Evolutionary conservation across 148 eudicot species (phyloP).

Genomic region (Hydrangea macrophylla): DNA sequence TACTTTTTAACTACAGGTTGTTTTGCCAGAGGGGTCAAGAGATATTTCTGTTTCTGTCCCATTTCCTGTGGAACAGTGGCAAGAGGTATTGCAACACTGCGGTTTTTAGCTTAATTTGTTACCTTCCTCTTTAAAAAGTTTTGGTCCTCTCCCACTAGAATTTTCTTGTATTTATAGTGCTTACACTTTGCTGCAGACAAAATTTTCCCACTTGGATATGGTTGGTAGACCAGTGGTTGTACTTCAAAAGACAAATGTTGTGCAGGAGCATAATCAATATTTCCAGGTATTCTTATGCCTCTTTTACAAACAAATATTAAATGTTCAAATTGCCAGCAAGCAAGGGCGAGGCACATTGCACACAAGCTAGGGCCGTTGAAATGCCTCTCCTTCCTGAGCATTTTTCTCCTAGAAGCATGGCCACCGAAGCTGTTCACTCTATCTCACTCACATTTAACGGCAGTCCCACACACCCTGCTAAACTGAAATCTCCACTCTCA

Average conservation of each 20-base stretch:
- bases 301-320: neutral
- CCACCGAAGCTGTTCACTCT: too few relatives aligned
- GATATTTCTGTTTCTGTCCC: constrained; percentile 79
- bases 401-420: too few relatives aligned
- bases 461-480: too few relatives aligned
- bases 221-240: constrained; percentile 90
- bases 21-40: constrained; percentile 91
- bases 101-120: neutral
- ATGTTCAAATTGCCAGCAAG: neutral
- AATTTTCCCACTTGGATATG: constrained; percentile 80
- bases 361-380: too few relatives aligned
- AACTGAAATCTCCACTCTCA: too few relatives aligned
- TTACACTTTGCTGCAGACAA: constrained; percentile 47
- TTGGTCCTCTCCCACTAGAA: neutral
- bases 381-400: too few relatives aligned
- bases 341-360: too few relatives aligned
- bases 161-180: constrained; percentile 5
- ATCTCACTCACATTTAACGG: too few relatives aligned
- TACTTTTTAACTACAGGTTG: constrained; percentile 54
- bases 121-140: neutral
- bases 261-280: constrained; percentile 79
- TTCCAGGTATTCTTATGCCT: constrained; percentile 56
- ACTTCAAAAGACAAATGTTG: constrained; percentile 64
- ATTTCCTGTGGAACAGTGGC: constrained; percentile 62
- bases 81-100: constrained; percentile 54